A percentile compares a stretch with the other conserved stretches of the same genome.
These are phyloP conservation scores for Haberlea rhodopensis DNA, from an alignment of 257 asterid genomes.

Conservation along the genomic window DNA sequence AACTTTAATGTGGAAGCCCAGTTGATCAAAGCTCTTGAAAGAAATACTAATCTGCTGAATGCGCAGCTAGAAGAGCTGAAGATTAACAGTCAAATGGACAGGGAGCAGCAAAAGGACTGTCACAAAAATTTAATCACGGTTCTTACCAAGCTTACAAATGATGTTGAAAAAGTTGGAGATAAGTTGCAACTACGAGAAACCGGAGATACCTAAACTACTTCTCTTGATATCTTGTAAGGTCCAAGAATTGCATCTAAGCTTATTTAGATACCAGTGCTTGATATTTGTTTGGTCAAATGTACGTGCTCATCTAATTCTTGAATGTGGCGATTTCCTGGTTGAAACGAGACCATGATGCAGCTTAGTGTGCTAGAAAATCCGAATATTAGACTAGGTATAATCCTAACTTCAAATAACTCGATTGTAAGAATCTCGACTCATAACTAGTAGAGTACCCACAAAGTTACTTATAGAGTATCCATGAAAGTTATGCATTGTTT, in stretches of 20 bases:
- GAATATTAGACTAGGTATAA: neutral
- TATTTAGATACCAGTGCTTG: slow-evolving; percentile 6
- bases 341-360: neutral
- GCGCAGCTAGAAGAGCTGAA: slow-evolving; percentile 53
- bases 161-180: slow-evolving; percentile 51
- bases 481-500: slow-evolving; percentile 1
- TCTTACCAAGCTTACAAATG: slow-evolving; percentile 53
- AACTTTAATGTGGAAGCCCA: slow-evolving; percentile 26
- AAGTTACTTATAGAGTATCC: no score
- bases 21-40: slow-evolving; percentile 47
- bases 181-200: slow-evolving; percentile 34
- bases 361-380: neutral
- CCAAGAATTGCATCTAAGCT: slow-evolving; percentile 9
- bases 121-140: slow-evolving; percentile 38
- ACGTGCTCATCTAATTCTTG: slow-evolving; percentile 4
- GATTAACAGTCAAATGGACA: slow-evolving; percentile 32
- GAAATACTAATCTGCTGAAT: slow-evolving; percentile 37
- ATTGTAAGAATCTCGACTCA: neutral
- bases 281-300: slow-evolving; percentile 4
- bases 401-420: neutral
- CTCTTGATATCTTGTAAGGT: slow-evolving; percentile 3
- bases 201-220: slow-evolving; percentile 1
- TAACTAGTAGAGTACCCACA: no score
- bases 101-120: slow-evolving; percentile 52
- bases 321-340: neutral